These are phyloP conservation scores for Xenosphaeropsis pyriputrescens DNA, from an alignment of 2,329 filamentous ascomycete species.

Conservation along the genomic window DNA sequence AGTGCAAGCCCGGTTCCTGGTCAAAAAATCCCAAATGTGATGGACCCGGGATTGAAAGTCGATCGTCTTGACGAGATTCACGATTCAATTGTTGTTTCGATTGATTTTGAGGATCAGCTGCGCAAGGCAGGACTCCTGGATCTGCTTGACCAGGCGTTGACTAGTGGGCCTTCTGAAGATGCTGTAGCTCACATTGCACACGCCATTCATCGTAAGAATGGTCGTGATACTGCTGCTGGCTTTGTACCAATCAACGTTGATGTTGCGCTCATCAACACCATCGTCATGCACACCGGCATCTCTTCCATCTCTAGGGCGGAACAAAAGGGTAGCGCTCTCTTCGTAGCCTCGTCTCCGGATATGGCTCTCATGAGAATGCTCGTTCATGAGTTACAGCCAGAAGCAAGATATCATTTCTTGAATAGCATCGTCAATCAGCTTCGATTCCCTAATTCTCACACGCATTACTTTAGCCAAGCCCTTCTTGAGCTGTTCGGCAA, in stretches of 20 bases:
- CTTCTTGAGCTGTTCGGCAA: slow-evolving; percentile 74
- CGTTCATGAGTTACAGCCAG: slow-evolving; percentile 57
- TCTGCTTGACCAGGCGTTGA: slow-evolving; percentile 42
- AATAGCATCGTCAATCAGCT: slow-evolving; percentile 82
- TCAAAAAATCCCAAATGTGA: slow-evolving; percentile 59
- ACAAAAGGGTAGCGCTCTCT: slow-evolving; percentile 45
- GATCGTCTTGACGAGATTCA: slow-evolving; percentile 65
- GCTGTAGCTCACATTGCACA: slow-evolving; percentile 64
- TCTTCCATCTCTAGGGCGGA: slow-evolving; percentile 48
- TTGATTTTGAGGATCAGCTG: slow-evolving; percentile 38
- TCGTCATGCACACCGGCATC: slow-evolving; percentile 72
- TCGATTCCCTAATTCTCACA: slow-evolving; percentile 77
- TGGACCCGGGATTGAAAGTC: slow-evolving; percentile 58
- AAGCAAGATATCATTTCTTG: slow-evolving; percentile 73
- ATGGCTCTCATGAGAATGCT: slow-evolving; percentile 63
- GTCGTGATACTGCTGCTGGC: slow-evolving; percentile 48
- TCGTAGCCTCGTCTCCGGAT: slow-evolving; percentile 50
- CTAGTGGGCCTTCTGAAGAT: slow-evolving; percentile 52
- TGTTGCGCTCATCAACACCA: slow-evolving; percentile 57
- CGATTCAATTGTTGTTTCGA: slow-evolving; percentile 48
- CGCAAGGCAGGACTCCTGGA: slow-evolving; percentile 39
- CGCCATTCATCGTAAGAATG: slow-evolving; percentile 46
- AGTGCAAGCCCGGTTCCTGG: slow-evolving; percentile 58
- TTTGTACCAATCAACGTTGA: slow-evolving; percentile 56
- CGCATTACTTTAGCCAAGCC: slow-evolving; percentile 81